Conservation (phyloP, 768 basidiomycete species). For the Brasilioporus rufonigricans region DNA sequence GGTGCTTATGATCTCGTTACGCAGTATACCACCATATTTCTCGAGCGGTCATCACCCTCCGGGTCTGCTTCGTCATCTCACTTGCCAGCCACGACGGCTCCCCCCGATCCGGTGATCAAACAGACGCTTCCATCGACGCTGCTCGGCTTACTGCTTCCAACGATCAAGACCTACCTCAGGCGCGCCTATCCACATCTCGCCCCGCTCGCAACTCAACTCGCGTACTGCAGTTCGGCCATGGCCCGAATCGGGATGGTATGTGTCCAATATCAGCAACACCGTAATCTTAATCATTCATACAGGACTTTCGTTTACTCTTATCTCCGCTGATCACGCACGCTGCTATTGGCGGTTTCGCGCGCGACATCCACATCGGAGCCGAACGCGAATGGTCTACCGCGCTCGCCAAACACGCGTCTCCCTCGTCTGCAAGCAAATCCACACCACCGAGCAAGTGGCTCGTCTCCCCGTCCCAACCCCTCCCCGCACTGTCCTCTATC, state of each 20-base stretch:
- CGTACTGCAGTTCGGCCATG: slow-evolving; percentile 91
- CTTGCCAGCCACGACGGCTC: slow-evolving; percentile 19
- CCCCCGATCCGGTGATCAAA: slow-evolving; percentile 28
- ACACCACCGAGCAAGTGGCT: slow-evolving; percentile 51
- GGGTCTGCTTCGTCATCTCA: slow-evolving; percentile 15
- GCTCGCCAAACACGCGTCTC: slow-evolving; percentile 21
- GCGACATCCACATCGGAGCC: slow-evolving; percentile 36
- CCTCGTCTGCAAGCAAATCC: slow-evolving; percentile 10
- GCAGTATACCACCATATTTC: slow-evolving; percentile 87
- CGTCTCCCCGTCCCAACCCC: slow-evolving; percentile 37
- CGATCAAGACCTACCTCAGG: slow-evolving; percentile 60
- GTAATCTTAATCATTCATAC: background rate
- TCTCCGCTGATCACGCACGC: slow-evolving; percentile 64
- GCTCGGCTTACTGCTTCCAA: slow-evolving; percentile 57
- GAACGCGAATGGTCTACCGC: slow-evolving; percentile 36
- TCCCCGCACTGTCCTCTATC: slow-evolving; percentile 27
- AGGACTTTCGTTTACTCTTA: slow-evolving; percentile 70
- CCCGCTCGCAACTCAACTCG: slow-evolving; percentile 90
- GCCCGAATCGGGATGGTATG: slow-evolving; percentile 79
- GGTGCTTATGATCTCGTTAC: slow-evolving; percentile 90
- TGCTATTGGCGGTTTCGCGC: slow-evolving; percentile 53
- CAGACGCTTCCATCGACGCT: slow-evolving; percentile 31
- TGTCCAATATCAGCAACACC: background rate
- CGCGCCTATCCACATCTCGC: slow-evolving; percentile 60
- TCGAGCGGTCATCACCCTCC: slow-evolving; percentile 54